Evolutionary conservation across 75 land plant genomes (phyloP).

Genomic region (Picea glauca): DNA sequence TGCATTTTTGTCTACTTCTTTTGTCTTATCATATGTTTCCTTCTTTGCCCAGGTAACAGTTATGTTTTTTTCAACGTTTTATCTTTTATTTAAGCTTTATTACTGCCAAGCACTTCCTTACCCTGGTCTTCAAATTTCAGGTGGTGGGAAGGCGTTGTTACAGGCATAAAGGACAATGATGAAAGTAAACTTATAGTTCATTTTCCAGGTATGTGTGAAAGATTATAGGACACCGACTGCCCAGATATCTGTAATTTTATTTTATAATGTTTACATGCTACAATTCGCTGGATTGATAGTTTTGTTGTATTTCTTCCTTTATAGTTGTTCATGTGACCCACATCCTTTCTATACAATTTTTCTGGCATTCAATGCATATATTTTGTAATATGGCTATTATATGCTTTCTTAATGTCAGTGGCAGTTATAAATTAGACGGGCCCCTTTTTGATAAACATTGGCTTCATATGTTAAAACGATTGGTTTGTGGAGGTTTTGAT

Average conservation of each 20-base stretch:
- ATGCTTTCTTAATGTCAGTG: too few relatives aligned
- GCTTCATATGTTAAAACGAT: too few relatives aligned
- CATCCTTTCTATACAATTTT: background rate
- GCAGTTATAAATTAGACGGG: too few relatives aligned
- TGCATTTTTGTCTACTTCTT: background rate
- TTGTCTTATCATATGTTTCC: background rate
- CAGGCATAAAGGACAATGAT: conserved; percentile 54
- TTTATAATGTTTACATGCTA: background rate
- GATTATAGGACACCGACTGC: background rate
- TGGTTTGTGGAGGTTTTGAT: too few relatives aligned
- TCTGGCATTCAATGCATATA: too few relatives aligned
- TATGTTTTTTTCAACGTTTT: background rate
- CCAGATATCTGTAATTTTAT: background rate
- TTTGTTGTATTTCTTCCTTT: background rate
- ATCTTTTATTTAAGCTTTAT: background rate
- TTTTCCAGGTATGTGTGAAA: conserved; percentile 58
- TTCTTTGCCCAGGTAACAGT: background rate
- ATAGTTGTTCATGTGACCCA: background rate
- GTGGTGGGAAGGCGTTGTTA: conserved; percentile 87
- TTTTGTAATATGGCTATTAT: too few relatives aligned
- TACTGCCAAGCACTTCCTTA: background rate
- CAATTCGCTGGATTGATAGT: background rate
- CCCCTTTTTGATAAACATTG: too few relatives aligned
- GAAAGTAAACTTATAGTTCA: conserved; percentile 53
- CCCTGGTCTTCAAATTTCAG: conserved; percentile 35